phyloP scores from a whole-genome alignment of 2,329 filamentous ascomycete genomes.

The Phialophora macrospora region DNA sequence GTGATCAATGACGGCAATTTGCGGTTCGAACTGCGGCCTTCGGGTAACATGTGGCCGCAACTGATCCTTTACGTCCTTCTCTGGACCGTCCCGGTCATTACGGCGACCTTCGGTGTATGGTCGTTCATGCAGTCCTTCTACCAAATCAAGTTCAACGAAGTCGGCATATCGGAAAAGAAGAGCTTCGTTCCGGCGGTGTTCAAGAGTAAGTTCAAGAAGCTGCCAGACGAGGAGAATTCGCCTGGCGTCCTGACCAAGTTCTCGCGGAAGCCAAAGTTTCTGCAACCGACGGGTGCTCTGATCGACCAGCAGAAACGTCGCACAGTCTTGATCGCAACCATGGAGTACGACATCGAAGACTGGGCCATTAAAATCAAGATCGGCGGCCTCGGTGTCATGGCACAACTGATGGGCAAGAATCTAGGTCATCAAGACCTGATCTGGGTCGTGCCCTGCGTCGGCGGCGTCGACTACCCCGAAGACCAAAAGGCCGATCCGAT shows the following conservation, averaged over 20 bases:
- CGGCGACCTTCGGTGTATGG: conserved; percentile 58
- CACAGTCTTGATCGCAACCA: conserved; percentile 70
- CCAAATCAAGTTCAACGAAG: conserved; percentile 66
- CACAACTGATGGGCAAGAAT: conserved; percentile 70
- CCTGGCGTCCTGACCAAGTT: conserved; percentile 28
- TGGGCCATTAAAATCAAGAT: conserved; percentile 75
- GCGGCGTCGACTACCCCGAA: conserved; percentile 66
- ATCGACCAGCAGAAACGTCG: conserved; percentile 56
- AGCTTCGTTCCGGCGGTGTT: conserved; percentile 47
- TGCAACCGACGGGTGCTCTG: conserved; percentile 59
- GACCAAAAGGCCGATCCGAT: conserved; percentile 66
- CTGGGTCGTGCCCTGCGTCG: conserved; percentile 68
- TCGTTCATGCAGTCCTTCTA: conserved; percentile 67
- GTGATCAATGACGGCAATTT: conserved; percentile 60
- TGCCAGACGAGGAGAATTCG: conserved; percentile 29
- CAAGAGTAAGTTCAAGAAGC: conserved; percentile 45
- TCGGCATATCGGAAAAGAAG: conserved; percentile 59
- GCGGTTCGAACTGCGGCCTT: conserved; percentile 58
- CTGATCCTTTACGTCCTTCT: conserved; percentile 61
- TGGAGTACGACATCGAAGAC: conserved; percentile 74
- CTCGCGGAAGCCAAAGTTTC: conserved; percentile 30
- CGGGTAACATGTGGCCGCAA: conserved; percentile 60
- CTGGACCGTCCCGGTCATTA: conserved; percentile 58
- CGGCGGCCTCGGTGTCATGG: conserved; percentile 72
- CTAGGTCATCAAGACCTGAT: conserved; percentile 68